Percentiles rank a stretch among this genome's conserved stretches.
Conservation (phyloP, 1,139 yeast species). For the Blastobotrys arbuscula region DNA sequence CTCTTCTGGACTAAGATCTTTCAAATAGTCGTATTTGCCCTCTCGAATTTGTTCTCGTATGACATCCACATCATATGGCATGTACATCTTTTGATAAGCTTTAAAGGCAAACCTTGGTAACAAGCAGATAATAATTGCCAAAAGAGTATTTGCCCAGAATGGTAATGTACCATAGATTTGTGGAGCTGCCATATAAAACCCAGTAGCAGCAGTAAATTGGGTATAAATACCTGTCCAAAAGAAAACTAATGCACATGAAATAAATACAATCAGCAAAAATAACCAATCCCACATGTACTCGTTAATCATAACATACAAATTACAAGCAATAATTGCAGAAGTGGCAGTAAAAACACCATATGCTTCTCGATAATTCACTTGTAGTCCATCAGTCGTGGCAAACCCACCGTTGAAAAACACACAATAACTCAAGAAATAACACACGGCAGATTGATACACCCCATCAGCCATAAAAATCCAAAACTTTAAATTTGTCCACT, state of each 20-base stretch:
- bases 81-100: conserved; percentile 51
- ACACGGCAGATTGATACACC: conserved; percentile 75
- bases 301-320: conserved; percentile 70
- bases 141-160: conserved; percentile 76
- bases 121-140: conserved; percentile 67
- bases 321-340: conserved; percentile 76
- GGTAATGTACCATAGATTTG: conserved; percentile 65
- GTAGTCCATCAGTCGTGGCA: conserved; percentile 57
- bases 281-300: conserved; percentile 96
- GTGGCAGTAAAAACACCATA: conserved; percentile 78
- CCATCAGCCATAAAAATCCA: conserved; percentile 84
- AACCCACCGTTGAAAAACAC: conserved; percentile 53
- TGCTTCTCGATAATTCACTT: conserved; percentile 74
- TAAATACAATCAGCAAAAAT: conserved; percentile 52
- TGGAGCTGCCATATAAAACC: conserved; percentile 73
- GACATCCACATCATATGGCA: conserved; percentile 78
- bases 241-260: conserved; percentile 66
- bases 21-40: conserved; percentile 18
- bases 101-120: conserved; percentile 72
- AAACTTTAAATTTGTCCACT: conserved; percentile 76
- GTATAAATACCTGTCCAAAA: conserved; percentile 96
- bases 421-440: conserved; percentile 81
- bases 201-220: conserved; percentile 51
- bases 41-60: conserved; percentile 54
- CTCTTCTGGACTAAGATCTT: conserved; percentile 8